These are phyloP conservation scores for Xylariomycetidae sp. DNA, from an alignment of 2,329 filamentous ascomycete genomes.

Conservation along the genomic window DNA sequence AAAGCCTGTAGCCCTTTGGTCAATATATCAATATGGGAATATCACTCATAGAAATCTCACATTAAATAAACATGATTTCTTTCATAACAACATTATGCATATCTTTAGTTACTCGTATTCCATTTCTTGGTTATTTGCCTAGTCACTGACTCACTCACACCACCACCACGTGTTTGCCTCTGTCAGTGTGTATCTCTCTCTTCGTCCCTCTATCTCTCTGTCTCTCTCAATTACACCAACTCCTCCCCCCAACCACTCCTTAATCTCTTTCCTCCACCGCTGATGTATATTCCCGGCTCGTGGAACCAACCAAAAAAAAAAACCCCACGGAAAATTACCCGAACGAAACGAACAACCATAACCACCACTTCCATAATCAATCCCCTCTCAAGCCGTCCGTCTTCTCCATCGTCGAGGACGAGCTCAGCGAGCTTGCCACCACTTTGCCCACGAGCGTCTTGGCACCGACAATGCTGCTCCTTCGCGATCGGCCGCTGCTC, in stretches of 20 bases:
- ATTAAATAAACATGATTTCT: too few relatives aligned
- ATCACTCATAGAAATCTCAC: too few relatives aligned
- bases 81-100: too few relatives aligned
- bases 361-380: not conserved
- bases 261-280: not conserved
- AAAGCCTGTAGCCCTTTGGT: too few relatives aligned
- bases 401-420: not conserved
- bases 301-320: not conserved
- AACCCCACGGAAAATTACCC: not conserved
- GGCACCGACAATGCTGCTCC: not conserved
- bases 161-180: not conserved
- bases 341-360: not conserved
- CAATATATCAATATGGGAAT: too few relatives aligned
- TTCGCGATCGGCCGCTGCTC: not conserved
- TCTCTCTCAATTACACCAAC: not conserved
- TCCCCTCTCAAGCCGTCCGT: not conserved
- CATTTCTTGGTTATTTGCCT: too few relatives aligned
- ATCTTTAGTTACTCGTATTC: too few relatives aligned
- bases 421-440: not conserved
- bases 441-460: not conserved
- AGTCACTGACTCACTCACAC: not conserved
- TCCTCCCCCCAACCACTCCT: not conserved
- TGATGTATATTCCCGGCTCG: not conserved
- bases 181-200: not conserved
- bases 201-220: not conserved